Evolutionary conservation across 2,329 filamentous ascomycete species (phyloP), one percentile per base, ranked within the genome.

Genomic region (Aspergillus sp.): DNA sequence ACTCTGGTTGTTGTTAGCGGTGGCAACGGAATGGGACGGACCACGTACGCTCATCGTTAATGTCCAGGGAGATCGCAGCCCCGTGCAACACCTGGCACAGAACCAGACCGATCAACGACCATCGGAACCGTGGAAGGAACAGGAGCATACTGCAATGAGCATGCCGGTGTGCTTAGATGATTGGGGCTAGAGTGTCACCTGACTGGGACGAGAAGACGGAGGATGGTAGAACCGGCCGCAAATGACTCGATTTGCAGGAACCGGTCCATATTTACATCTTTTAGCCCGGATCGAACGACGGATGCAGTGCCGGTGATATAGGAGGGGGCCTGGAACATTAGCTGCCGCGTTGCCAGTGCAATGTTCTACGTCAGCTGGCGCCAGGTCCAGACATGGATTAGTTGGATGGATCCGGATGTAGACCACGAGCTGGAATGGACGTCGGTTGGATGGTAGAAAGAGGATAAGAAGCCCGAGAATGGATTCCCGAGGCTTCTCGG

Each of bases 1-100:
- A 77, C 43, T 70, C 73, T 69, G 16, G n/a, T 8, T 32, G n/a
- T 10, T 9, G 35, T 48, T 17, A 48, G 46, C 19, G 22, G 20
- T 38, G 16, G 40, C 14, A 10, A 22, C 3, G 11, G 8, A 14
- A 42, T 7, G 20, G 16, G 14, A 16, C 17, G 13, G 38, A 44
- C 2, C 22, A 52, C 50, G 45, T 45, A 52, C 50, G 36, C n/a
- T 43, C 19, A 45, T 52, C 45, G 40, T 40, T 44, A 14, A 52
- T 38, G 10, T 48, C 40, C 13, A 52, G 26, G 9, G 24, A 16
- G 6, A 52, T 32, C 2, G 36, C 38, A 11, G 19, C 45, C 3
- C 16, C 10, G 40, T 19, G 40, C 11, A 19, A n/a, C 16, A 9
- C 2, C 40, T 19, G 40, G 19, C 11, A 19, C 40, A 42, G 19